phyloP scores from a whole-genome alignment of 495 filamentous ascomycete species.

The Rhypophila decipiens region DNA sequence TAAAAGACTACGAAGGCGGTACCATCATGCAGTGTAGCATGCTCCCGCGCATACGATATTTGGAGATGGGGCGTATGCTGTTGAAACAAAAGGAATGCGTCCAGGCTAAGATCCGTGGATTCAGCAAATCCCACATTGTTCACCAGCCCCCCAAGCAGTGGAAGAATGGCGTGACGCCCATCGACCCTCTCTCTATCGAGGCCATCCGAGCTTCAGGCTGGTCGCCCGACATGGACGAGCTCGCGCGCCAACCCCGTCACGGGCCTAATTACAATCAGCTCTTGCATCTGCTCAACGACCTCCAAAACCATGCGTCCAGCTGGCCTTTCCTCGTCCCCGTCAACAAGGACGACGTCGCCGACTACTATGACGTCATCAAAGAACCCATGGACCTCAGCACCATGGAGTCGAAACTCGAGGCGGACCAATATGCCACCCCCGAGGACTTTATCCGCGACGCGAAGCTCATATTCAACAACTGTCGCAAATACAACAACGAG shows the following conservation, averaged over 20 bases:
- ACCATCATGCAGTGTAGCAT: constrained; percentile 99
- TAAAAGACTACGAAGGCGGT: constrained; percentile 98
- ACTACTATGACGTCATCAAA: constrained; percentile 98
- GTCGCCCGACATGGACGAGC: constrained; percentile 95
- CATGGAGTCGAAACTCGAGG: constrained; percentile 94
- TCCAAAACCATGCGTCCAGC: constrained; percentile 84
- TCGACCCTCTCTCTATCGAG: constrained; percentile 75
- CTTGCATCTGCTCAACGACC: constrained; percentile 84
- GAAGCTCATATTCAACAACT: constrained; percentile 89
- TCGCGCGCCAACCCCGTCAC: constrained; percentile 93
- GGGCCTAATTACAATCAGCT: constrained; percentile 94
- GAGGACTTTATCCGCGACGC: constrained; percentile 94
- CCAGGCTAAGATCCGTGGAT: constrained; percentile 87
- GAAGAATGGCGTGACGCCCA: constrained; percentile 53
- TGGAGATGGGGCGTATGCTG: constrained; percentile 90
- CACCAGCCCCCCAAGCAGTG: constrained; percentile 81
- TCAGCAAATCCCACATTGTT: constrained; percentile 80
- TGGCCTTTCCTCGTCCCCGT: constrained; percentile 96
- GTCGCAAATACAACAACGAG: constrained; percentile 92
- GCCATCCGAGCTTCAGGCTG: constrained; percentile 87
- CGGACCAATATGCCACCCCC: constrained; percentile 82
- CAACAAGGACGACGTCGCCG: constrained; percentile 87
- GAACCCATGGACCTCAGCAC: constrained; percentile 96
- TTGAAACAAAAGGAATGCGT: constrained; percentile 95
- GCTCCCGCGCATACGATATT: constrained; percentile 90